Conservation (phyloP, 2,329 filamentous ascomycete genomes). For the Elsinoe arachidis region DNA sequence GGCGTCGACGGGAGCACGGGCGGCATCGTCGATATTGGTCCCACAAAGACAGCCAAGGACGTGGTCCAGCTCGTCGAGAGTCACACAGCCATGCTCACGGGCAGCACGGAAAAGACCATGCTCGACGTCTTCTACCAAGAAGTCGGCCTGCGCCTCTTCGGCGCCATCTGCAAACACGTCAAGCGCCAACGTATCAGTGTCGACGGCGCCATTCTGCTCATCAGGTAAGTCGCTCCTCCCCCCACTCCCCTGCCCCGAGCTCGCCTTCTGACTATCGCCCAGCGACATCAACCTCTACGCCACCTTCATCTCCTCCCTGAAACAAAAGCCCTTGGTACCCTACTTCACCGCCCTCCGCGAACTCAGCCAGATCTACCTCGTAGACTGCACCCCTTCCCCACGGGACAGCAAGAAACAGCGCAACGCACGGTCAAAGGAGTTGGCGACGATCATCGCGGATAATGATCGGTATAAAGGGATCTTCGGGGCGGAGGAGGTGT, state of each 20-base stretch:
- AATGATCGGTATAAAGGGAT: conserved; percentile 82
- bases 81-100: conserved; percentile 86
- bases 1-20: conserved; percentile 27
- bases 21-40: conserved; percentile 51
- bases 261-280: not conserved
- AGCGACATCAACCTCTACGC: conserved; percentile 95
- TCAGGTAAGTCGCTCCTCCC: conserved; percentile 49
- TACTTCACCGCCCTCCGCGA: conserved; percentile 91
- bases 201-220: conserved; percentile 81
- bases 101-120: conserved; percentile 95
- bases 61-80: conserved; percentile 79
- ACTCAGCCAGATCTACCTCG: conserved; percentile 89
- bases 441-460: conserved; percentile 91
- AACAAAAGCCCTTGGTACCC: conserved; percentile 72
- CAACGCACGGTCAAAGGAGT: conserved; percentile 78
- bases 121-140: conserved; percentile 98
- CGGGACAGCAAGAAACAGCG: conserved; percentile 20
- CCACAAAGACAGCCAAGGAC: conserved; percentile 67
- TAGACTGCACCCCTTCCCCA: conserved; percentile 43
- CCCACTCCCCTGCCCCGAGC: not conserved
- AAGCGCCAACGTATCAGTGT: conserved; percentile 91
- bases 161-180: conserved; percentile 88
- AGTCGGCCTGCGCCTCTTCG: conserved; percentile 86
- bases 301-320: conserved; percentile 69
- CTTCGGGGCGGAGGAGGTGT: conserved; percentile 91